Base-by-base conservation (phyloP, 177 flowering plant species). In the Tripterygium wilfordii region DNA sequence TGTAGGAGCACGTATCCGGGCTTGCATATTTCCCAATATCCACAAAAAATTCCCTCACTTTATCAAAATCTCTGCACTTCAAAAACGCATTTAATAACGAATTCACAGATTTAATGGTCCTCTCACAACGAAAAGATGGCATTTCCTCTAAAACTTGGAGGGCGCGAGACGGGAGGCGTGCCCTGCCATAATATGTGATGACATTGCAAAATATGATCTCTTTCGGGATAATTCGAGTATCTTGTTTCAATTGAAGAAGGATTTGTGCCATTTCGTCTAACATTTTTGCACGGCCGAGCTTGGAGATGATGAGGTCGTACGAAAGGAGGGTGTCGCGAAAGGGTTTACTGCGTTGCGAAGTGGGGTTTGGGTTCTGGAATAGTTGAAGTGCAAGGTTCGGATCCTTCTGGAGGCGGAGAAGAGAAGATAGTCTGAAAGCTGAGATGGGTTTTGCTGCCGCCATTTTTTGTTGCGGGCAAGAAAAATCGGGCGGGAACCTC, bases 241-340 rank as follows among this genome's bases (percentile, higher is more conserved):
- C 84, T 0, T 32, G 54, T 50, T 66, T 72, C 54, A 89, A 52
- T 38, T 74, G 76, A 20, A 31, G 50, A 31, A 89, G 68, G 42
- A 89, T 45, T 19, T 47, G 46, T 10, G 82, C 84, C 82, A 89
- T 72, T 51, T 89, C 72, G 42, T 57, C 41, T 69, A 85, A 79
- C 85, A 81, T 71, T 62, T 75, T 78, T 35, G 85, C 82, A 15
- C 76, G 72, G 42, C 84, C 89, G 42, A 89, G 92, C 69, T 78
- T 85, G 54, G 76, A 61, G 70, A 88, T 73, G 68, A 85, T 81
- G 72, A 85, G 74, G 40, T 88, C 89, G 61, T 85, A 83, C 46
- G 78, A 67, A 31, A 70, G 84, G 21, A 60, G 68, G 36, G 77
- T 59, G 70, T 75, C 58, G 6, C 74, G 78, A 54, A 78, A 81